These are phyloP conservation scores for Nemania diffusa DNA, from an alignment of 2,329 filamentous ascomycete genomes.

Conservation along the genomic window DNA sequence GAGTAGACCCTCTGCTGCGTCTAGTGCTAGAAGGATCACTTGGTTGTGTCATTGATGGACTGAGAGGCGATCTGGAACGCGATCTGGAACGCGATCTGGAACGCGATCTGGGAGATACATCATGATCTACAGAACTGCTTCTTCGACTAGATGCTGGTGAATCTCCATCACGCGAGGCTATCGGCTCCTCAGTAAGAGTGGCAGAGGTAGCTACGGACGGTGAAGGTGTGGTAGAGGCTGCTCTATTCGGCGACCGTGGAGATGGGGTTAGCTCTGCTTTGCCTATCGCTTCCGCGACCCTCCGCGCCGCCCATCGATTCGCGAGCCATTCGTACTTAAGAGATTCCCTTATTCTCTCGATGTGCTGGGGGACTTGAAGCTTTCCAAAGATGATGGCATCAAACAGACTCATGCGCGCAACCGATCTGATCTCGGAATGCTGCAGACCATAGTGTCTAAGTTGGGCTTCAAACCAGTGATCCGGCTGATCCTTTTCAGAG, in stretches of 20 bases:
- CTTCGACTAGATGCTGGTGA: constrained; percentile 35
- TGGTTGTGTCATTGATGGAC: constrained; percentile 40
- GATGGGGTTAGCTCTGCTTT: constrained; percentile 38
- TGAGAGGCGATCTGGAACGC: constrained; percentile 27
- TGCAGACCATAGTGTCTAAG: constrained; percentile 70
- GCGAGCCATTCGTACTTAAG: constrained; percentile 68
- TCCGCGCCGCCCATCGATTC: constrained; percentile 61
- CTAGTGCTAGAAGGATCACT: too few relatives aligned
- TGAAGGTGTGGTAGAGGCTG: not conserved
- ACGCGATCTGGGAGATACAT: not conserved
- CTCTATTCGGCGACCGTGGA: constrained; percentile 22
- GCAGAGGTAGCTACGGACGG: constrained; percentile 3
- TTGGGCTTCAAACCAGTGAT: constrained; percentile 71
- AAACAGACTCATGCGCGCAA: constrained; percentile 67
- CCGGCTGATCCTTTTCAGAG: constrained; percentile 60
- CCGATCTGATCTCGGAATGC: constrained; percentile 66
- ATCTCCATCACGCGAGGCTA: constrained; percentile 40
- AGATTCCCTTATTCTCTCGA: constrained; percentile 62
- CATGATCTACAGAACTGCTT: constrained; percentile 4
- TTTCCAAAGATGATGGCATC: constrained; percentile 62
- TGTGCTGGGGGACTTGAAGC: constrained; percentile 60
- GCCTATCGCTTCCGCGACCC: constrained; percentile 33
- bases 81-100: not conserved
- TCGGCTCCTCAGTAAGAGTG: constrained; percentile 35
- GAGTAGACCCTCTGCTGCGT: too few relatives aligned